These are phyloP conservation scores for Rhodosporidiobolus odoratus DNA, from an alignment of 768 basidiomycete species.

Conservation along the genomic window DNA sequence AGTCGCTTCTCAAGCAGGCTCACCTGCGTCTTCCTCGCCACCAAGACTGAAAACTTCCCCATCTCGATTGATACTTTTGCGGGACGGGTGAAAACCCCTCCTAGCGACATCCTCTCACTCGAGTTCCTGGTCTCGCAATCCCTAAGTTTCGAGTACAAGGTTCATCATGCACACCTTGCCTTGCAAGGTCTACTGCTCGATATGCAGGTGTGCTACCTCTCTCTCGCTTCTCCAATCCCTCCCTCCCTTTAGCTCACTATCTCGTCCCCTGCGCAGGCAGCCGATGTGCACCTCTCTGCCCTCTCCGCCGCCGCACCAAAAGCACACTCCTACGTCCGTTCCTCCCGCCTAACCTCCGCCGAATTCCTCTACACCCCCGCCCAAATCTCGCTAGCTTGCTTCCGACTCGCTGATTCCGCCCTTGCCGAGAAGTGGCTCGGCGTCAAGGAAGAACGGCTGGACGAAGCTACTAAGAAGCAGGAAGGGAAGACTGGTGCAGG, in stretches of 20 bases:
- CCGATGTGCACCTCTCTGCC: background rate
- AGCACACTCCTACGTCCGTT: constrained; percentile 4
- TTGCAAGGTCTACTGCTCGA: constrained; percentile 85
- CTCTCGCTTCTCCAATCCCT: background rate
- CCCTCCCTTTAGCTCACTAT: too few species aligned
- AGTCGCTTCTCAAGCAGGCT: constrained; percentile 57
- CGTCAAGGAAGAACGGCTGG: constrained; percentile 12
- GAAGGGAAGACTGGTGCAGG: background rate
- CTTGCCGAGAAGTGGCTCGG: constrained; percentile 60
- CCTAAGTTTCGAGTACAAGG: constrained; percentile 85
- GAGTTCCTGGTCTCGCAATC: constrained; percentile 96
- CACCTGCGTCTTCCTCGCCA: constrained; percentile 87
- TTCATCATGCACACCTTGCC: constrained; percentile 84
- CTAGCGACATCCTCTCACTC: constrained; percentile 81
- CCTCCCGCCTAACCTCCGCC: constrained; percentile 79
- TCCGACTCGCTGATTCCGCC: constrained; percentile 61
- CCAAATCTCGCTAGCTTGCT: constrained; percentile 80
- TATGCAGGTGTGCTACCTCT: constrained; percentile 59
- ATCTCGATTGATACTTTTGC: constrained; percentile 83
- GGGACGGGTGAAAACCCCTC: constrained; percentile 62
- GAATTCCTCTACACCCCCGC: constrained; percentile 89
- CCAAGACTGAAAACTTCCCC: constrained; percentile 94
- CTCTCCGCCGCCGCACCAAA: constrained; percentile 3
- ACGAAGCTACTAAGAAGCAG: background rate
- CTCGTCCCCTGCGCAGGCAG: background rate